phyloP scores from a whole-genome alignment of 2,329 filamentous ascomycete genomes.

The Penicillium brevicompactum region DNA sequence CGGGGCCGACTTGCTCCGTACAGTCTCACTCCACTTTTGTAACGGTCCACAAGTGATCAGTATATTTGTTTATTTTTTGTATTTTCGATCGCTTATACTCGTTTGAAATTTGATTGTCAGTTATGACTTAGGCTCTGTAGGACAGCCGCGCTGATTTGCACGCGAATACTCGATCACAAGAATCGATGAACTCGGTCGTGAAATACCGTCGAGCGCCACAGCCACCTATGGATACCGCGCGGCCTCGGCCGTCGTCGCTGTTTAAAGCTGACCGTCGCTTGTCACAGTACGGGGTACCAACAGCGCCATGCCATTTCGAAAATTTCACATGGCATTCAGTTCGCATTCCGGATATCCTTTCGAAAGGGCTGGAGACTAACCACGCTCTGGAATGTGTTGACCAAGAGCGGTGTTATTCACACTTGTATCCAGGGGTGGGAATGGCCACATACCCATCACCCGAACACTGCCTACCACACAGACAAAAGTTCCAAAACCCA shows the following conservation, averaged over 20 bases:
- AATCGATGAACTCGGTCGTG: neutral
- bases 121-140: neutral
- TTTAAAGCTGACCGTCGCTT: neutral
- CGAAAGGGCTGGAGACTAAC: neutral
- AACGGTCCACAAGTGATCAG: conserved; percentile 1
- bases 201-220: conserved; percentile 11
- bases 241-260: neutral
- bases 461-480: neutral
- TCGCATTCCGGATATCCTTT: conserved; percentile 15
- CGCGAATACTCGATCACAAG: too few relatives aligned
- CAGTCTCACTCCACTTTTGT: conserved; percentile 5
- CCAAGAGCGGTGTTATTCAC: neutral
- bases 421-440: conserved; percentile 11
- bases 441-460: conserved; percentile 16
- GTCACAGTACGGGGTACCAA: neutral
- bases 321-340: conserved; percentile 6
- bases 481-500: neutral
- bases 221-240: conserved; percentile 15
- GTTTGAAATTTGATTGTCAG: neutral
- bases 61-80: neutral
- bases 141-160: neutral
- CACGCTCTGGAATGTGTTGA: conserved; percentile 16
- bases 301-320: neutral
- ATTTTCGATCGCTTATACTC: neutral
- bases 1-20: conserved; percentile 1